Conservation (phyloP, 2,329 filamentous ascomycete species). For the Beauveria australis region DNA sequence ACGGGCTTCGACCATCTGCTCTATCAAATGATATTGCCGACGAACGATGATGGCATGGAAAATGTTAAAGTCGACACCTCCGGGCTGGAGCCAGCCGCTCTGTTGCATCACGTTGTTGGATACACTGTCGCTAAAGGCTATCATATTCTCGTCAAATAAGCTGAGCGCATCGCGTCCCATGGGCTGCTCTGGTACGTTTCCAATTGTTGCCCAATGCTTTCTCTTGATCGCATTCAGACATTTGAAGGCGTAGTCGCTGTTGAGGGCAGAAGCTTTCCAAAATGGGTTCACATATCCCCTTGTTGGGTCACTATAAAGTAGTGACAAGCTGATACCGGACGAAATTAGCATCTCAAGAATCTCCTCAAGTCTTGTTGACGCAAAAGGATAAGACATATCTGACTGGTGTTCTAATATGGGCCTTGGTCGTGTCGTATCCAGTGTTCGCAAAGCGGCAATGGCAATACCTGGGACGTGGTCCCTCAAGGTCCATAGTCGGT, state of each 20-base stretch:
- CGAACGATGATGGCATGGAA: background rate
- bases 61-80: background rate
- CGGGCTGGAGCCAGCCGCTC: background rate
- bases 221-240: background rate
- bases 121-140: no score
- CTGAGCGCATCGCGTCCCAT: background rate
- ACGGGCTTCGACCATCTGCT: background rate
- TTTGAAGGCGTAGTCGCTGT: background rate
- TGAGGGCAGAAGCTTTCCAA: background rate
- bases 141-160: background rate
- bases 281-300: background rate
- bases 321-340: background rate
- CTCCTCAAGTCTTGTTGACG: background rate
- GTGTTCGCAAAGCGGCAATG: background rate
- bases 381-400: background rate
- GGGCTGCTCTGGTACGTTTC: no score
- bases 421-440: background rate
- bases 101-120: background rate
- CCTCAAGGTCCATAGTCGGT: conserved; percentile 1
- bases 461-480: background rate
- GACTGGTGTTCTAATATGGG: background rate
- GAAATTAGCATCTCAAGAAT: conserved; percentile 1
- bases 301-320: background rate
- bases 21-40: background rate
- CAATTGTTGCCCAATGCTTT: background rate